Percentiles rank a stretch among this genome's conserved stretches.
phyloP scores from a whole-genome alignment of 768 basidiomycete species.

The Serendipita indica region DNA sequence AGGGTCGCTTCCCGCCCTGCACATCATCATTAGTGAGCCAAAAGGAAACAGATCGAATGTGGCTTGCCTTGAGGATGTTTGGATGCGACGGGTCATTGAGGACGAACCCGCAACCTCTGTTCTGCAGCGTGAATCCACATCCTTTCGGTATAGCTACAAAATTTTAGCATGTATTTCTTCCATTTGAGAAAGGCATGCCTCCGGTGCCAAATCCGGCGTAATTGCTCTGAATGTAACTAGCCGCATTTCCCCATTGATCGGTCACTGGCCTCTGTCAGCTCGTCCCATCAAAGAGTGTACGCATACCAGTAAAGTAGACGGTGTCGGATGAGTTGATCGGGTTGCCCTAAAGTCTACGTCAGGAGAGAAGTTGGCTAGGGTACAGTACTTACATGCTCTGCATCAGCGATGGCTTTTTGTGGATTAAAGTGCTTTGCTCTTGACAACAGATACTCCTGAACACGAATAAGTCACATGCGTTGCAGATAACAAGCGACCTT shows the following conservation, averaged over 20 bases:
- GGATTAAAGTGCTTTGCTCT: slow-evolving; percentile 73
- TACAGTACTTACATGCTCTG: slow-evolving; percentile 42
- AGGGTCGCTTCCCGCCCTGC: slow-evolving; percentile 69
- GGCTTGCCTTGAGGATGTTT: slow-evolving; percentile 56
- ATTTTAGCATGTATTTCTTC: neutral
- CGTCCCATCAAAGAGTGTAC: neutral
- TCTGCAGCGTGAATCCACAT: slow-evolving; percentile 94
- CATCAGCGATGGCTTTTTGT: slow-evolving; percentile 41
- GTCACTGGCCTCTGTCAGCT: slow-evolving; percentile 33
- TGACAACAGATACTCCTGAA: slow-evolving; percentile 64
- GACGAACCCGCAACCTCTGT: slow-evolving; percentile 76
- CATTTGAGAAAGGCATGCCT: slow-evolving; percentile 28
- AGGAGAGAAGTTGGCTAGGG: slow-evolving; percentile 1
- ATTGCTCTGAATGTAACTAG: slow-evolving; percentile 81
- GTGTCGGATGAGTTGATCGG: slow-evolving; percentile 83
- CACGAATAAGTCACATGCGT: slow-evolving; percentile 1
- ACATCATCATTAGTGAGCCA: neutral
- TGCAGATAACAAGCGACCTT: slow-evolving; percentile 10
- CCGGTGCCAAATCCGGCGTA: slow-evolving; percentile 85
- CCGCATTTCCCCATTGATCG: slow-evolving; percentile 81
- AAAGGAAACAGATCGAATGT: neutral
- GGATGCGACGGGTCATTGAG: slow-evolving; percentile 61
- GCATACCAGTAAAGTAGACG: slow-evolving; percentile 74
- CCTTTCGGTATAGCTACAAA: slow-evolving; percentile 69
- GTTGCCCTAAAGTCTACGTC: slow-evolving; percentile 42